Evolutionary conservation across 768 basidiomycete genomes (phyloP), one percentile per base, ranked within the genome.

Genomic region (Termitomyces sp.): DNA sequence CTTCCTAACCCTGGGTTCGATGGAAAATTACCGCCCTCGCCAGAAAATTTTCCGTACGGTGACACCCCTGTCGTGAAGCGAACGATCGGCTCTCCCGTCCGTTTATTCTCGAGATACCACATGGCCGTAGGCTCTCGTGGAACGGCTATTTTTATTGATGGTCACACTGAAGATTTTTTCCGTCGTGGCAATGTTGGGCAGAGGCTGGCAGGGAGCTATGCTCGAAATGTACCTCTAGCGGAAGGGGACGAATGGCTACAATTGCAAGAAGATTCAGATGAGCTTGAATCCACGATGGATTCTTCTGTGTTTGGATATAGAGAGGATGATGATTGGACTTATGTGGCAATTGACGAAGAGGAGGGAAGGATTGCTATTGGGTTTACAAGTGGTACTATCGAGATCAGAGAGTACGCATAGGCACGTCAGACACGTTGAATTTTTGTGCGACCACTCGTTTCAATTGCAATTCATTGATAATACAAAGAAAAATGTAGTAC

Each of bases 131-230:
- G 86, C 0, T 69, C 67, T 4, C 77, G 80, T 61, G 87, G 86
- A 3, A 86, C 83, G 5, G 81, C 79, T 5, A 60, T 89, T 16
- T 89, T 85, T 82, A 70, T 86, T 34, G 88, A 89, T 61, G 82
- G 73, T 47, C 81, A 86, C 48, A 79, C 81, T 0, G 81, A 83
- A 56, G 77, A 76, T 35, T 75, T 77, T 64, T 70, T 72, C 56
- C 69, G 70, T 1, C 73, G 72, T 28, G 71, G 70, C 37, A 76
- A 81, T 49, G 72, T 66, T 8, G 84, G 85, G 0, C 87, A 89
- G 65, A 75, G 86, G 46, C 64, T 88, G 21, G 86, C 83, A 0
- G 82, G 80, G n/a, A 66, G 60, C 48, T 60, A 65, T 41, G 59
- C 59, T 11, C 56, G 48, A 28, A 23, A 30, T 16, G 28, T 41